Evolutionary conservation across 768 basidiomycete species (phyloP).

Genomic region (Hirschioporus abietinus): DNA sequence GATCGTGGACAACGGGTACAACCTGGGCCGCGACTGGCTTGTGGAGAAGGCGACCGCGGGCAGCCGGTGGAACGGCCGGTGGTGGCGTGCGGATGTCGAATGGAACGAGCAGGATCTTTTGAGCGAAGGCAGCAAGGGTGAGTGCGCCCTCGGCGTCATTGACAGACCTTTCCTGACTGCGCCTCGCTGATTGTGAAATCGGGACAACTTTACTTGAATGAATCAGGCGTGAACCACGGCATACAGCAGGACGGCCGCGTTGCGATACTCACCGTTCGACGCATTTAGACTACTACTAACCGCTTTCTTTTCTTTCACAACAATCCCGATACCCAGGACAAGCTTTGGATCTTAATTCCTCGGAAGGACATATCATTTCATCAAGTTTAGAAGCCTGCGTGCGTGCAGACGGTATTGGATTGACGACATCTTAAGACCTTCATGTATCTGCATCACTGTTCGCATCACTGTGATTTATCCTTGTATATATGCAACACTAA

Average conservation of each 20-base stretch:
- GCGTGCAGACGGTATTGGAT: too few species aligned
- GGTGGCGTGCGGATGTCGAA: slow-evolving; percentile 75
- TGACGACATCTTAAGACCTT: neutral
- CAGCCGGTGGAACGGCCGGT: slow-evolving; percentile 54
- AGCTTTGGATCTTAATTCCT: neutral
- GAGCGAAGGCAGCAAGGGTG: slow-evolving; percentile 63
- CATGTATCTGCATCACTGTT: neutral
- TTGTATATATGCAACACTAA: neutral
- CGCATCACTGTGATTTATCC: neutral
- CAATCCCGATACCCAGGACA: neutral
- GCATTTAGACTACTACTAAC: slow-evolving; percentile 26
- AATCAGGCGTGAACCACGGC: slow-evolving; percentile 69
- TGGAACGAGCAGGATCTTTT: slow-evolving; percentile 63
- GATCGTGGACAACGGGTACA: slow-evolving; percentile 77
- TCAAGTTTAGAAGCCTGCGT: neutral
- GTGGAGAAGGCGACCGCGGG: slow-evolving; percentile 61
- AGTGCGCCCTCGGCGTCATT: slow-evolving; percentile 11
- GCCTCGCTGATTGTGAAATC: neutral
- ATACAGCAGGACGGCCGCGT: slow-evolving; percentile 78
- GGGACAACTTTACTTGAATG: slow-evolving; percentile 4
- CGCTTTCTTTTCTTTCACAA: neutral
- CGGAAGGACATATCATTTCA: neutral
- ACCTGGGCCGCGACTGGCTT: slow-evolving; percentile 74
- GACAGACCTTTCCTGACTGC: neutral
- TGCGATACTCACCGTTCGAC: slow-evolving; percentile 67